Conservation (phyloP, 2,329 filamentous ascomycete genomes). For the Lasiodiplodia sp. region DNA sequence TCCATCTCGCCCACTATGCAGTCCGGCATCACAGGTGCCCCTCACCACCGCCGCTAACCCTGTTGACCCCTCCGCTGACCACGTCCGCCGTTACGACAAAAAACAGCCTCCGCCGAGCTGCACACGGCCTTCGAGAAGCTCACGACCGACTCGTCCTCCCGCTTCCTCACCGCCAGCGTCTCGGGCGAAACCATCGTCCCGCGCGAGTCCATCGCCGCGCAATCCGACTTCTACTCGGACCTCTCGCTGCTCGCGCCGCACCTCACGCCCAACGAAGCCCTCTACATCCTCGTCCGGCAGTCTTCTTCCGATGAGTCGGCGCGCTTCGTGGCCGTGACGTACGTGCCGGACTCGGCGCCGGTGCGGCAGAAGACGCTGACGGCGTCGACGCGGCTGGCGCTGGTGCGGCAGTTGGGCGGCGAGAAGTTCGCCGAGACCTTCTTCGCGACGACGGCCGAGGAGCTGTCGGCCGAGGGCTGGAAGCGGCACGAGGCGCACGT, state of each 20-base stretch:
- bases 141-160: constrained; percentile 66
- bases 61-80: constrained; percentile 28
- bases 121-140: constrained; percentile 75
- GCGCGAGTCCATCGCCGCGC: constrained; percentile 60
- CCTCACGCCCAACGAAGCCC: constrained; percentile 70
- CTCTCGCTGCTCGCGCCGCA: constrained; percentile 68
- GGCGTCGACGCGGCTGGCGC: constrained; percentile 76
- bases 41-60: background rate
- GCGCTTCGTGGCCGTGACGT: constrained; percentile 72
- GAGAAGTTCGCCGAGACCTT: constrained; percentile 81
- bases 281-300: constrained; percentile 78
- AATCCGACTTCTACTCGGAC: constrained; percentile 68
- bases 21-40: constrained; percentile 76
- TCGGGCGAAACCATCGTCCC: constrained; percentile 72
- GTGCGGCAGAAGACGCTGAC: constrained; percentile 90
- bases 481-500: constrained; percentile 74
- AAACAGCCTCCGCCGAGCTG: constrained; percentile 78
- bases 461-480: constrained; percentile 75
- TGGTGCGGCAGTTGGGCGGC: constrained; percentile 77
- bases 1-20: constrained; percentile 65
- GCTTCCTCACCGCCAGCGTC: constrained; percentile 77
- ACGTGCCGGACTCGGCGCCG: constrained; percentile 78
- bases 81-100: constrained; percentile 28
- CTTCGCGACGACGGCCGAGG: constrained; percentile 73
- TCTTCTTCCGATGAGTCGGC: constrained; percentile 40